Conservation (phyloP, 1,284 basidiomycete species). For the Stygiomarasmius scandens region DNA sequence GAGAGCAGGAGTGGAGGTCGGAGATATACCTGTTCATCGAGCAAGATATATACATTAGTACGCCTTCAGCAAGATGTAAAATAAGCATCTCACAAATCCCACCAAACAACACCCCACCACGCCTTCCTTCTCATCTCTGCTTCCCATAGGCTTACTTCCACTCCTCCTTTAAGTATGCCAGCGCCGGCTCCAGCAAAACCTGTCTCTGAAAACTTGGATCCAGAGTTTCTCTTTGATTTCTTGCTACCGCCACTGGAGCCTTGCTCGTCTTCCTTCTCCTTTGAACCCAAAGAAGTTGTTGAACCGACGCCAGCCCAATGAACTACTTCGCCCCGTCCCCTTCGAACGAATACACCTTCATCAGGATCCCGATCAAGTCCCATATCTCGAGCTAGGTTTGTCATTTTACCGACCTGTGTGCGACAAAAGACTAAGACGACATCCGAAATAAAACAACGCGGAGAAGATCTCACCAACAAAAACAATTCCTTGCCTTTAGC, state of each 20-base stretch:
- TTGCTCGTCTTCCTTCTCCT: too few relatives aligned
- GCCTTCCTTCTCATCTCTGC: constrained; percentile 62
- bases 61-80: too few relatives aligned
- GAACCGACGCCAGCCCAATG: too few relatives aligned
- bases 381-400: constrained; percentile 65
- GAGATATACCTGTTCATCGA: constrained; percentile 58
- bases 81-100: constrained; percentile 74
- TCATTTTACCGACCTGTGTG: constrained; percentile 64
- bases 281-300: too few relatives aligned
- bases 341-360: constrained; percentile 24
- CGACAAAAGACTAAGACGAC: constrained; percentile 3
- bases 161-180: too few relatives aligned
- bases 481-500: constrained; percentile 28
- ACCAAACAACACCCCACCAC: constrained; percentile 78
- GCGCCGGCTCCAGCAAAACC: too few relatives aligned
- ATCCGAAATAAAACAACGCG: not conserved
- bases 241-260: not conserved
- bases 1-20: constrained; percentile 61
- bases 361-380: constrained; percentile 65
- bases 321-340: too few relatives aligned
- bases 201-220: too few relatives aligned
- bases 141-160: constrained; percentile 48
- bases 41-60: constrained; percentile 3
- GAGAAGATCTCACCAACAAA: constrained; percentile 39
- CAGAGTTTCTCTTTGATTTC: too few relatives aligned